A percentile compares a stretch with the other conserved stretches of the same genome.
Evolutionary conservation across 371 early-diverging fungal genomes (phyloP).

Genomic region (Amoeboaphelidium protococcarum): DNA sequence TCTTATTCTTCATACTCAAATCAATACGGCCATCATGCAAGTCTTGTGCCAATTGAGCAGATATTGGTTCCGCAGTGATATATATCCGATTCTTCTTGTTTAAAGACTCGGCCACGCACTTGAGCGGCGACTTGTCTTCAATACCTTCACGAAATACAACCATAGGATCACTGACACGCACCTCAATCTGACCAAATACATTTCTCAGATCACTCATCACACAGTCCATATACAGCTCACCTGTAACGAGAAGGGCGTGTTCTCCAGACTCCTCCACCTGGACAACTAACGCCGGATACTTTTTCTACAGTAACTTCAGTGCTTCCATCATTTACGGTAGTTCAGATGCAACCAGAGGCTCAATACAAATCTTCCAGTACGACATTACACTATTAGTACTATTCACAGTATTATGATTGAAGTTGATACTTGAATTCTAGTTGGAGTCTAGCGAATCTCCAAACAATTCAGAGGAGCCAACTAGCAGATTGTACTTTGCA

Average conservation of each 20-base stretch:
- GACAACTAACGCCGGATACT: constrained; percentile 72
- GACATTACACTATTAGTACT: too few relatives aligned
- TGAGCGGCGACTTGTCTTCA: constrained; percentile 52
- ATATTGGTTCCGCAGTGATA: constrained; percentile 81
- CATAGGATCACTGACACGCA: constrained; percentile 88
- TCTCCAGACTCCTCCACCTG: constrained; percentile 91
- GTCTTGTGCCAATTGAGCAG: constrained; percentile 63
- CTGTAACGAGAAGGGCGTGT: constrained; percentile 73
- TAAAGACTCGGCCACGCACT: constrained; percentile 88
- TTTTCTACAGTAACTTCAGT: constrained; percentile 71
- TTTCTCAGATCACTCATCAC: constrained; percentile 77
- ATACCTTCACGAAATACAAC: constrained; percentile 88
- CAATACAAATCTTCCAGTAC: constrained; percentile 66
- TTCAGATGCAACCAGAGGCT: constrained; percentile 86
- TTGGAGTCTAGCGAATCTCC: too few relatives aligned
- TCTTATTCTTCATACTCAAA: constrained; percentile 38
- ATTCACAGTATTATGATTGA: too few relatives aligned
- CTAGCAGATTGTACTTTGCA: too few relatives aligned
- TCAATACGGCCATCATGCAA: constrained; percentile 48
- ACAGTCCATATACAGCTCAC: constrained; percentile 86
- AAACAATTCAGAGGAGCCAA: too few relatives aligned
- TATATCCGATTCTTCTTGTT: constrained; percentile 91
- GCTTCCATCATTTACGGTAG: constrained; percentile 92
- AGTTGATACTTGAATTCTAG: too few relatives aligned
- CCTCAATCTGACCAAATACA: constrained; percentile 78